phyloP scores from a whole-genome alignment of 345 rosid genomes.

The Pistacia atlantica region DNA sequence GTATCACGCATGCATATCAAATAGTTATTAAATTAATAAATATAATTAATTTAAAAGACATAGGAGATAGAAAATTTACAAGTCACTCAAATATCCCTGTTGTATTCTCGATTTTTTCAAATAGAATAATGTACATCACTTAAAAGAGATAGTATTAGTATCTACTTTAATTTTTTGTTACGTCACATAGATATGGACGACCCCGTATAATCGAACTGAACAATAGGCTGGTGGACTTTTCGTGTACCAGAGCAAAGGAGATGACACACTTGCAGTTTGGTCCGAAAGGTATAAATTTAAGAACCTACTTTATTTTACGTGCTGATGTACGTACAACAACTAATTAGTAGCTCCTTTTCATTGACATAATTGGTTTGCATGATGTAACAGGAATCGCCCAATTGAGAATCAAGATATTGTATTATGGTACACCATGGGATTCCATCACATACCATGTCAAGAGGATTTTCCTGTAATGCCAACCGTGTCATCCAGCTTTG shows the following conservation, averaged over 20 bases:
- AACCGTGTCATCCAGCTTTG: slow-evolving; percentile 62
- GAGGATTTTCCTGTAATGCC: slow-evolving; percentile 89
- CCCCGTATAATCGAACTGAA: slow-evolving; percentile 58
- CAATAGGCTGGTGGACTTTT: slow-evolving; percentile 76
- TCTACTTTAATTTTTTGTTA: neutral
- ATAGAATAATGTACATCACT: no score
- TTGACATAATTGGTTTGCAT: neutral
- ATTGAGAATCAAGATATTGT: slow-evolving; percentile 65
- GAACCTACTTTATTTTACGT: no score
- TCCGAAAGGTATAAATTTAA: slow-evolving; percentile 48
- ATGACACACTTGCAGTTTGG: slow-evolving; percentile 76
- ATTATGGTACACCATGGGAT: slow-evolving; percentile 74
- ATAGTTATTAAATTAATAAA: no score
- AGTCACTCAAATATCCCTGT: no score
- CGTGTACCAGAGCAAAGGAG: slow-evolving; percentile 60
- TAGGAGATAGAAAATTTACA: no score
- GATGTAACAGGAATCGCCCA: slow-evolving; percentile 43
- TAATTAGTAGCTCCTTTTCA: no score
- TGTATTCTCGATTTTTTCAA: no score
- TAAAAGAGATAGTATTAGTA: no score
- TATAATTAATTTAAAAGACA: no score
- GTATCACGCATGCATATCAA: no score
- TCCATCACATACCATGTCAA: slow-evolving; percentile 80
- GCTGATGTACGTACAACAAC: no score
- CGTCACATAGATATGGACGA: slow-evolving; percentile 62